These are phyloP conservation scores for Ophiostoma sp. DNA, from an alignment of 2,329 filamentous ascomycete species.

Conservation along the genomic window DNA sequence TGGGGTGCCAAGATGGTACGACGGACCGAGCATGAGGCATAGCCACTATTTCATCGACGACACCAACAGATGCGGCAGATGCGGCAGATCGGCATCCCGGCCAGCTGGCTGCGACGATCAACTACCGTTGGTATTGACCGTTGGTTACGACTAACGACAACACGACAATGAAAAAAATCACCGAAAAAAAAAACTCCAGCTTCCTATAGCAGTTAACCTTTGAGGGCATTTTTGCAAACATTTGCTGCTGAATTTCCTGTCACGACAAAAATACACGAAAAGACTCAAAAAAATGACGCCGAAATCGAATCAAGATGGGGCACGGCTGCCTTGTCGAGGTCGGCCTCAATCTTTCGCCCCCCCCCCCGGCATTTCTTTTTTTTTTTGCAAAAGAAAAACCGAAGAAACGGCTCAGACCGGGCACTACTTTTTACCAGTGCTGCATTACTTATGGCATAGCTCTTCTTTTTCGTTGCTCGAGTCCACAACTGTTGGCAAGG, in stretches of 20 bases:
- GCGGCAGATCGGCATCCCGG: not conserved
- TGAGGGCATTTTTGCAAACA: not conserved
- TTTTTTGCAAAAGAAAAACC: not conserved
- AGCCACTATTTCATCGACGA: conserved; percentile 30
- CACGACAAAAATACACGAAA: not conserved
- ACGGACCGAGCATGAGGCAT: conserved; percentile 44
- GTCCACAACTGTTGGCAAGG: conserved; percentile 14
- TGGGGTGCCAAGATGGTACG: conserved; percentile 46
- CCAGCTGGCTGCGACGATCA: not conserved
- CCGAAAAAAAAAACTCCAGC: not conserved
- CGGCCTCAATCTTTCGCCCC: not conserved
- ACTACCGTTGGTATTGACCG: not conserved
- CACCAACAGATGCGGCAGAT: not conserved
- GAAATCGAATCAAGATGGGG: not conserved
- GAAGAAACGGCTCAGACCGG: too few relatives aligned
- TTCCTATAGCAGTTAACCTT: not conserved
- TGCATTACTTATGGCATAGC: not conserved
- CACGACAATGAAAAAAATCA: not conserved
- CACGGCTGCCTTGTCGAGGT: conserved; percentile 12
- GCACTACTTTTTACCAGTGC: too few relatives aligned
- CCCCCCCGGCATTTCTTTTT: not conserved
- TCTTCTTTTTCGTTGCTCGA: not conserved
- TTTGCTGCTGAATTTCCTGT: not conserved
- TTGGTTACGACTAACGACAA: not conserved
- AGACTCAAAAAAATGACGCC: not conserved